phyloP scores from a whole-genome alignment of 164 flowering plant species.

The Platanus orientalis region DNA sequence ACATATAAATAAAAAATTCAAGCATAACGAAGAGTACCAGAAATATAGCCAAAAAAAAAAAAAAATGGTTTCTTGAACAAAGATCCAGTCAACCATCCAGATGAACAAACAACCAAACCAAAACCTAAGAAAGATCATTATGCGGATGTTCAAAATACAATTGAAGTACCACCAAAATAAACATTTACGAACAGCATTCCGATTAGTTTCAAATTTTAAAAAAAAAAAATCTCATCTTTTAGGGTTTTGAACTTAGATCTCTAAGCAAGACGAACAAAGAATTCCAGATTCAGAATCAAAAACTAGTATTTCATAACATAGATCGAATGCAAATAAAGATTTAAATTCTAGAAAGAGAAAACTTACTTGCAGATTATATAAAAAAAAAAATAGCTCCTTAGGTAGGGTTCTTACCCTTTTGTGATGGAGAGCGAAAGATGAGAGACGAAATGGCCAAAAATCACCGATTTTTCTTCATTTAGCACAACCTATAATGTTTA shows the following conservation, averaged over 20 bases:
- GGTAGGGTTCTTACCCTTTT: conserved; percentile 9
- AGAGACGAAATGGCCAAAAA: conserved; percentile 1
- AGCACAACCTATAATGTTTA: too few species aligned
- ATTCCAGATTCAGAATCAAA: background rate
- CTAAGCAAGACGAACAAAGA: background rate
- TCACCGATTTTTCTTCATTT: too few species aligned
- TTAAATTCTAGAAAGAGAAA: conserved; percentile 7
- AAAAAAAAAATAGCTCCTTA: conserved; percentile 8
- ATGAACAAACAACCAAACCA: background rate
- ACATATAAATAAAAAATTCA: background rate
- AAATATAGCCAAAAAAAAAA: background rate
- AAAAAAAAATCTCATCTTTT: background rate
- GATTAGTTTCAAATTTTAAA: too few species aligned
- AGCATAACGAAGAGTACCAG: background rate
- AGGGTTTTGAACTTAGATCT: conserved; percentile 4
- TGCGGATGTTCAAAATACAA: background rate
- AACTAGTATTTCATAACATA: conserved; percentile 8
- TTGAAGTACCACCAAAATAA: background rate
- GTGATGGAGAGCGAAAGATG: background rate
- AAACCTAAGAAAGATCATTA: background rate
- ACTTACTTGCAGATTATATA: conserved; percentile 15
- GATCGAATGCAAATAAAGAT: conserved; percentile 7
- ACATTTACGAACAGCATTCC: background rate
- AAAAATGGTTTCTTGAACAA: background rate
- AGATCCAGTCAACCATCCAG: background rate